Evolutionary conservation across 768 basidiomycete species (phyloP), one percentile per base, ranked within the genome.

Genomic region (Amanita exitialis): DNA sequence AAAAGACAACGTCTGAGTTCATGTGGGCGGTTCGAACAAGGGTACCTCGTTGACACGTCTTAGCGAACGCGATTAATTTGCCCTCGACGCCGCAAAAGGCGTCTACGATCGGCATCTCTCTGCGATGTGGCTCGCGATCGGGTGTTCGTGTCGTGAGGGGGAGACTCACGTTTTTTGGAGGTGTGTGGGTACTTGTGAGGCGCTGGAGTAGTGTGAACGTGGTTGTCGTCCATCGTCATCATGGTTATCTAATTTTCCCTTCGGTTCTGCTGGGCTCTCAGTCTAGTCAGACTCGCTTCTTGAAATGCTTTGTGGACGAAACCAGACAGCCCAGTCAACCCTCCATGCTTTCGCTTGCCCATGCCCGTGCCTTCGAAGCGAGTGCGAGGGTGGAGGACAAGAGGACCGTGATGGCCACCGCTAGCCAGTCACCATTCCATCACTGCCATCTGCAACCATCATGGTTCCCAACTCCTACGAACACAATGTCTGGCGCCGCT

Each of bases 11-110:
- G 34, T 32, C 20, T 41, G 38, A 6, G 51, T 38, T 13, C 35
- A 36, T 21, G 25, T 25, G 25, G 25, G 3, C 25, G 5, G 25
- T 25, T 25, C 25, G 7, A 28, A 27, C 4, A 27, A 27, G 6
- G 5, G 53, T 59, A 96, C 95, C 95, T 66, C 88, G 70, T 63
- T 95, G 88, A 68, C 96, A 99, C 2, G 93, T 96, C 63, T 86
- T 80, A 2, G 96, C 96, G 66, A 99, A 97, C 3, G 93, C 91
- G 52, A 99, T 98, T 0, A 95, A 81, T 60, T 99, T 99, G 13
- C 95, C 96, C 23, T 96, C 96, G 0, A 98, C 94, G 1, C 96
- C 96, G 61, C 94, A 97, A 64, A 98, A 99, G 0, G 93, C 90
- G 61, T 98, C 96, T 32, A 95, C 73, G 53, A 96, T 74, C 3